phyloP scores from a whole-genome alignment of 140 eudicot species.

The Flaveria floridana region DNA sequence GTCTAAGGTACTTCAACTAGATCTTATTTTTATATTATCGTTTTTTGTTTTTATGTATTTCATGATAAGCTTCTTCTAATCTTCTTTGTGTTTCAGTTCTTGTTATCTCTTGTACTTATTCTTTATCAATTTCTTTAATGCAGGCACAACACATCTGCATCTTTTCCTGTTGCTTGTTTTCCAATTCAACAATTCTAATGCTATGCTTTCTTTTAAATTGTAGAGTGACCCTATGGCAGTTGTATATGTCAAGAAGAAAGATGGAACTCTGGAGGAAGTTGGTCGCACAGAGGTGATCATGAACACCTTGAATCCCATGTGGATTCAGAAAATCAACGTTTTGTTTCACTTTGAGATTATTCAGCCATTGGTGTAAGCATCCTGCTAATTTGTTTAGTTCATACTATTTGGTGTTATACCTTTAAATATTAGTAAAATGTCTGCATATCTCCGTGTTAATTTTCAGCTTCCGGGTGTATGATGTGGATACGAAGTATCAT shows the following conservation, averaged over 20 bases:
- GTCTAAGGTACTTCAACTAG: slow-evolving; percentile 67
- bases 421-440: slow-evolving; percentile 17
- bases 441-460: slow-evolving; percentile 22
- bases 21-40: background rate
- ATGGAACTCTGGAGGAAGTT: slow-evolving; percentile 74
- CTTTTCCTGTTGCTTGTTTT: slow-evolving; percentile 6
- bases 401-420: slow-evolving; percentile 10
- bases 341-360: slow-evolving; percentile 84
- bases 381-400: slow-evolving; percentile 17
- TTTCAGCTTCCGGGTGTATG: slow-evolving; percentile 85
- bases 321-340: slow-evolving; percentile 74
- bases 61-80: slow-evolving; percentile 15
- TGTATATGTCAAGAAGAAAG: slow-evolving; percentile 57
- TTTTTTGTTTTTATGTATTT: background rate
- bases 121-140: background rate
- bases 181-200: background rate
- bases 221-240: slow-evolving; percentile 99
- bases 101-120: background rate
- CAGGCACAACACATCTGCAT: background rate
- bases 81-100: slow-evolving; percentile 4
- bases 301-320: slow-evolving; percentile 76
- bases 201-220: slow-evolving; percentile 9
- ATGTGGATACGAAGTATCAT: slow-evolving; percentile 83
- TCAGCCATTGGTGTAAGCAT: slow-evolving; percentile 72
- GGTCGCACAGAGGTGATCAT: slow-evolving; percentile 95